phyloP scores from a whole-genome alignment of 2,329 filamentous ascomycete genomes.

The Diplodia corticola region DNA sequence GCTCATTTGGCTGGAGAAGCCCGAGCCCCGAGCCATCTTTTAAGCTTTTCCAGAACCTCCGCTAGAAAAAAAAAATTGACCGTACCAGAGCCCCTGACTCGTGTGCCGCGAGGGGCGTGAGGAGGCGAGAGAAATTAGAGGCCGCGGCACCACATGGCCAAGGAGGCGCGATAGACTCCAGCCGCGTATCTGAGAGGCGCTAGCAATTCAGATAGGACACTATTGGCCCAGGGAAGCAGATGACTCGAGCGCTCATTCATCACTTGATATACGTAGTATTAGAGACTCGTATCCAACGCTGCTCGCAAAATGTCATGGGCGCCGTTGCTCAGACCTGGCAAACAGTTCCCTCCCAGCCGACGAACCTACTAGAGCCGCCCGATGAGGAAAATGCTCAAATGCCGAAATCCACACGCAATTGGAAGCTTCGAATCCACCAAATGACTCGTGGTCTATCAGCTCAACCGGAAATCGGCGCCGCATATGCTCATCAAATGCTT shows the following conservation, averaged over 20 bases:
- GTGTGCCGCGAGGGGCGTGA: not conserved
- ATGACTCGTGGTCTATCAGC: not conserved
- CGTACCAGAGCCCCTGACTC: not conserved
- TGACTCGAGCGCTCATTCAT: not conserved
- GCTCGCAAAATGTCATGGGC: not conserved
- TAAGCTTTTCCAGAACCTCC: constrained; percentile 1
- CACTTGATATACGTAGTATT: constrained; percentile 6
- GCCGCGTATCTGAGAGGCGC: constrained; percentile 2
- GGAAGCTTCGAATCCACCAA: not conserved
- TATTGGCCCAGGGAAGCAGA: not conserved
- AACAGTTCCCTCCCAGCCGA: not conserved
- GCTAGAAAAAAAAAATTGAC: constrained; percentile 1
- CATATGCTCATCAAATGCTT: not conserved
- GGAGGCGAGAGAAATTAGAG: not conserved
- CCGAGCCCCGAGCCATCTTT: not conserved
- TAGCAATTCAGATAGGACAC: not conserved
- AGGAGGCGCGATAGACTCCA: not conserved
- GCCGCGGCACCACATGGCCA: not conserved
- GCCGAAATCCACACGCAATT: not conserved
- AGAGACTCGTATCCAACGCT: not conserved
- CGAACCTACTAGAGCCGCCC: no score
- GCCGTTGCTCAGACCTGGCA: not conserved
- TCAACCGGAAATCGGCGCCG: not conserved
- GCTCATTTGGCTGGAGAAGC: not conserved
- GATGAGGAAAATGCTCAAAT: no score